Conservation (phyloP, 1,284 basidiomycete species). For the Tremellales sp. region DNA sequence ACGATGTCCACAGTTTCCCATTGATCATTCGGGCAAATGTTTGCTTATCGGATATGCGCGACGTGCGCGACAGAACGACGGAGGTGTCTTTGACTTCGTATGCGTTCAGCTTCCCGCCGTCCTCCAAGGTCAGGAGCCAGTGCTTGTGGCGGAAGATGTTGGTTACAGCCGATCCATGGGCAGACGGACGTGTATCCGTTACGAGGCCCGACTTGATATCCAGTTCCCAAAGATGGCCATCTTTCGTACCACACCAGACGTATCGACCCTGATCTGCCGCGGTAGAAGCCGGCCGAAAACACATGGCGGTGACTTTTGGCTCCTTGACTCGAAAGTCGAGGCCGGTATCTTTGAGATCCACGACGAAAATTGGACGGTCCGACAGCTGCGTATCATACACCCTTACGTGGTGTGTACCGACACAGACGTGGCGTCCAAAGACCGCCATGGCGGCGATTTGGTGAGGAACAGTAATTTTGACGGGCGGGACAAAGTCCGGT, state of each 20-base stretch:
- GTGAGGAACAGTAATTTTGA: constrained; percentile 36
- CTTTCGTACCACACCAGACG: constrained; percentile 83
- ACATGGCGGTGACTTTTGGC: constrained; percentile 66
- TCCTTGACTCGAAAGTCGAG: constrained; percentile 59
- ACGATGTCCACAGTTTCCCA: constrained; percentile 71
- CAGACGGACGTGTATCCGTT: constrained; percentile 57
- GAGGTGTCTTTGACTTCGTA: constrained; percentile 50
- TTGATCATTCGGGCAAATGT: constrained; percentile 70
- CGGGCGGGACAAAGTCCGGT: constrained; percentile 53
- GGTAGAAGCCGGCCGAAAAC: constrained; percentile 62
- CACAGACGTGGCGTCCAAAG: constrained; percentile 61
- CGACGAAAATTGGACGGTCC: constrained; percentile 47
- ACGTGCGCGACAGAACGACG: constrained; percentile 56
- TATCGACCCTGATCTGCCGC: constrained; percentile 51
- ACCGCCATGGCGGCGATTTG: constrained; percentile 56
- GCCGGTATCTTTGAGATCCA: constrained; percentile 63
- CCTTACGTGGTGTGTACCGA: constrained; percentile 62
- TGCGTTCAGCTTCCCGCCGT: constrained; percentile 72
- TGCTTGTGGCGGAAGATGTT: constrained; percentile 67
- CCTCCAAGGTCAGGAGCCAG: constrained; percentile 74
- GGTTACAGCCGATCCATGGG: constrained; percentile 64
- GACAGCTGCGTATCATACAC: constrained; percentile 52
- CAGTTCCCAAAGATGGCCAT: constrained; percentile 77
- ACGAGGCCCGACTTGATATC: constrained; percentile 63
- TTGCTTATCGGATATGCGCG: constrained; percentile 73